Base-by-base conservation (phyloP, 2,329 filamentous ascomycete genomes). In the Phialophora chinensis region DNA sequence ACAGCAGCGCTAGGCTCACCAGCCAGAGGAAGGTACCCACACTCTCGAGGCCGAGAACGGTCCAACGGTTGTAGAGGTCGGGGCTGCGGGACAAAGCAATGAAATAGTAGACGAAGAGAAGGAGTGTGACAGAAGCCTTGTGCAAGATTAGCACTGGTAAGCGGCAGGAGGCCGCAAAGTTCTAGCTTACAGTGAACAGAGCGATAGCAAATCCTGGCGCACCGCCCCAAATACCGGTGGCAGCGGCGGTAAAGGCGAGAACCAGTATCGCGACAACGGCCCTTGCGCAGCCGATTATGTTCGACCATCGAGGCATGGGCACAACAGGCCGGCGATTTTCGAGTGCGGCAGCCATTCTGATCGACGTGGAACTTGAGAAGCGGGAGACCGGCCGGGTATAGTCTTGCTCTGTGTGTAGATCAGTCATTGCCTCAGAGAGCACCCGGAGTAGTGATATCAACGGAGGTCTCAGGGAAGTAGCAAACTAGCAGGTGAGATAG, bases 251-350 rank as follows among this genome's bases (percentile, higher is more conserved):
- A 53, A 71, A 68, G 17, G 58, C 66, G 3, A 71, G 63, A 11
- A 71, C 59, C 29, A 70, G 25, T 10, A 69, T 65, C 0, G 71
- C 66, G 10, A 70, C 56, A 14, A 60, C 64, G 23, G 71, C 59
- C 50, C 66, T 66, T 20, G 69, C 65, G 47, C 64, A 71, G 17
- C 71, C 71, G 38, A 72, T 63, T 17, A 31, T 27, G 12, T 31
- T 66, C 3, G 69, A 70, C 71, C 69, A 72, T 4, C 55, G 66
- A 42, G 69, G 71, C 69, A 72, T 72, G 5, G 71, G 71, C 17
- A 71, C 69, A 14, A 71, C 56, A 14, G 67, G 56, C 25, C 25
- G 52, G 53, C 31, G 49, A 20, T 17, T 11, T 23, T 63, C 57
- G 6, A 33, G 20, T 2, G 63, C 38, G 27, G 44, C 33, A 35